These are phyloP conservation scores for Geotrichum europaeum DNA, from an alignment of 1,139 yeast species.

Conservation along the genomic window DNA sequence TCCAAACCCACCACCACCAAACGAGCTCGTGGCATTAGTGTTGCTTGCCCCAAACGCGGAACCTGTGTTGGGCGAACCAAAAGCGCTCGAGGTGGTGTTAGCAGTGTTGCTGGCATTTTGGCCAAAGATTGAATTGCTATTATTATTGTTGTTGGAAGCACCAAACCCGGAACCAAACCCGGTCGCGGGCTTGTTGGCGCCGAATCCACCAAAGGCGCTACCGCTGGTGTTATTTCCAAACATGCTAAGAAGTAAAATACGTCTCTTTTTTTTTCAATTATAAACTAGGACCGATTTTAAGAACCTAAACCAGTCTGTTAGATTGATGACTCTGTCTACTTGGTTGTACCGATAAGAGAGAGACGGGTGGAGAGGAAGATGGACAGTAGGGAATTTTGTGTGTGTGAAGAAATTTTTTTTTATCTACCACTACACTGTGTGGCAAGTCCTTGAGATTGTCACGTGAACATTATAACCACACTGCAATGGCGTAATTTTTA, in stretches of 20 bases:
- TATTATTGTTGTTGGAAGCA: constrained; percentile 18
- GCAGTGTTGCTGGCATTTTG: constrained; percentile 19
- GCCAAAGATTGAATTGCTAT: constrained; percentile 39
- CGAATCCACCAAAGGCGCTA: constrained; percentile 13
- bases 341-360: not conserved
- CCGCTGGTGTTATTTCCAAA: constrained; percentile 9
- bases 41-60: constrained; percentile 18
- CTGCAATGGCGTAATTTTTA: not conserved
- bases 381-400: not conserved
- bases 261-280: not conserved
- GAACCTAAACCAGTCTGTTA: not conserved
- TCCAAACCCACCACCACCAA: constrained; percentile 23
- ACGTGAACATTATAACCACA: not conserved
- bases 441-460: not conserved
- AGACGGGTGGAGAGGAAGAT: not conserved
- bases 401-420: not conserved
- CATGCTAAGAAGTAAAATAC: not conserved
- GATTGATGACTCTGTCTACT: not conserved
- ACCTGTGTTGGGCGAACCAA: constrained; percentile 32
- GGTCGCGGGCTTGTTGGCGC: constrained; percentile 20
- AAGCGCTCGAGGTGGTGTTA: constrained; percentile 20
- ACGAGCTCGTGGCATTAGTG: constrained; percentile 4
- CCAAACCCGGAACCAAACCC: constrained; percentile 25
- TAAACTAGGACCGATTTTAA: not conserved
- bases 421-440: not conserved